A percentile compares a stretch with the other conserved stretches of the same genome.
Evolutionary conservation across 2,329 filamentous ascomycete genomes (phyloP).

Genomic region (Cordyceps cicadae): DNA sequence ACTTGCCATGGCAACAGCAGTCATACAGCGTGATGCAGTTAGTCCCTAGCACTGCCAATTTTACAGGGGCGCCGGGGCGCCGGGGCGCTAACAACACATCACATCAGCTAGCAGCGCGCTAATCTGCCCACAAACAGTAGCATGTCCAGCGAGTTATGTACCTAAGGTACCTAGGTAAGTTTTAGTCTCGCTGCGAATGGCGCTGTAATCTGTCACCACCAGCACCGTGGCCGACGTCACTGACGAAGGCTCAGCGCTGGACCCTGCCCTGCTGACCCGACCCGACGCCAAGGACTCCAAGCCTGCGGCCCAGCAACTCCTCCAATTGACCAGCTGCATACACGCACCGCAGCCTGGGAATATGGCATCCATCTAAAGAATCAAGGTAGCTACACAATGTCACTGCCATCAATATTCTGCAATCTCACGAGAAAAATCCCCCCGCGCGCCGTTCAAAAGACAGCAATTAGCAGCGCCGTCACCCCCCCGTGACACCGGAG

Average conservation of each 20-base stretch:
- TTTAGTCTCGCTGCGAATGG: background rate
- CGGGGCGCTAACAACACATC: conserved; percentile 1
- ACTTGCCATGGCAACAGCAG: conserved; percentile 1
- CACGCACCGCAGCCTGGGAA: background rate
- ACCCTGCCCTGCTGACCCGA: background rate
- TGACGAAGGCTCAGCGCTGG: background rate
- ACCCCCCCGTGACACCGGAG: background rate
- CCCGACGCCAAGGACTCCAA: background rate
- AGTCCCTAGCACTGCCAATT: background rate
- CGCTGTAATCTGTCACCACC: background rate
- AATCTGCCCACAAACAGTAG: background rate
- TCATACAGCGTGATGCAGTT: too few relatives aligned
- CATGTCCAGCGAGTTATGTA: background rate
- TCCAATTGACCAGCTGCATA: background rate
- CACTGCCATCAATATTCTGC: background rate
- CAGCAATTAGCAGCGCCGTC: background rate
- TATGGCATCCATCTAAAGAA: background rate
- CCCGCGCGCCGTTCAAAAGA: background rate
- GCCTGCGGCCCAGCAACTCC: background rate
- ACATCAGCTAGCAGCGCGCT: background rate
- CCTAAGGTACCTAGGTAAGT: too few relatives aligned
- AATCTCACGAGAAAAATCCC: background rate
- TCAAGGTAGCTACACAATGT: too few relatives aligned
- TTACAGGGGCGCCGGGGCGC: background rate
- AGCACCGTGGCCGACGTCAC: too few relatives aligned